phyloP scores from a whole-genome alignment of 306 rosid species.

The Oxytropis ochrocephala region DNA sequence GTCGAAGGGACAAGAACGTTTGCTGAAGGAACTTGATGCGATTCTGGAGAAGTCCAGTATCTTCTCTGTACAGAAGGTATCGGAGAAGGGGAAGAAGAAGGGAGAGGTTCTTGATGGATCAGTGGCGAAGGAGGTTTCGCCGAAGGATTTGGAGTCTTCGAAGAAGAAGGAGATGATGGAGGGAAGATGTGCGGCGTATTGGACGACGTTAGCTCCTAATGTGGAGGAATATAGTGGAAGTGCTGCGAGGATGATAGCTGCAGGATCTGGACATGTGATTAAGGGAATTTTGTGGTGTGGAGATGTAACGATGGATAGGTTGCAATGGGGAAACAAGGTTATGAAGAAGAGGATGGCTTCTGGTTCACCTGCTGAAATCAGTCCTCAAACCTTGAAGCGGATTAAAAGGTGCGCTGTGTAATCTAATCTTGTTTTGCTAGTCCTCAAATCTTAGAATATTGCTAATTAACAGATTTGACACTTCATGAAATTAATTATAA shows the following conservation, averaged over 20 bases:
- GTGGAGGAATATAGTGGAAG: slow-evolving; percentile 82
- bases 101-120: slow-evolving; percentile 60
- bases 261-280: slow-evolving; percentile 70
- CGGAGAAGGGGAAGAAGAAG: slow-evolving; percentile 53
- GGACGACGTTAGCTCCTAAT: slow-evolving; percentile 97
- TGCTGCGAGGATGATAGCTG: slow-evolving; percentile 66
- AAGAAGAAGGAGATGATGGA: slow-evolving; percentile 70
- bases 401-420: slow-evolving; percentile 53
- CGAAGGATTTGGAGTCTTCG: slow-evolving; percentile 54
- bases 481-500: background rate
- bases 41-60: slow-evolving; percentile 43
- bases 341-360: slow-evolving; percentile 66
- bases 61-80: slow-evolving; percentile 65
- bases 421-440: background rate
- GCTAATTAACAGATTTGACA: background rate
- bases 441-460: background rate
- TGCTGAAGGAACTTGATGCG: slow-evolving; percentile 53
- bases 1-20: slow-evolving; percentile 64
- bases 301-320: slow-evolving; percentile 82
- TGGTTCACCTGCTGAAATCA: slow-evolving; percentile 39
- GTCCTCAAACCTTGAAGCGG: slow-evolving; percentile 72
- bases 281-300: slow-evolving; percentile 96
- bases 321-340: slow-evolving; percentile 73
- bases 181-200: slow-evolving; percentile 63
- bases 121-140: slow-evolving; percentile 58